Percentiles rank a stretch among this genome's conserved stretches.
Evolutionary conservation across 257 asterid genomes (phyloP).

Genomic region (Nicotiana paniculata): DNA sequence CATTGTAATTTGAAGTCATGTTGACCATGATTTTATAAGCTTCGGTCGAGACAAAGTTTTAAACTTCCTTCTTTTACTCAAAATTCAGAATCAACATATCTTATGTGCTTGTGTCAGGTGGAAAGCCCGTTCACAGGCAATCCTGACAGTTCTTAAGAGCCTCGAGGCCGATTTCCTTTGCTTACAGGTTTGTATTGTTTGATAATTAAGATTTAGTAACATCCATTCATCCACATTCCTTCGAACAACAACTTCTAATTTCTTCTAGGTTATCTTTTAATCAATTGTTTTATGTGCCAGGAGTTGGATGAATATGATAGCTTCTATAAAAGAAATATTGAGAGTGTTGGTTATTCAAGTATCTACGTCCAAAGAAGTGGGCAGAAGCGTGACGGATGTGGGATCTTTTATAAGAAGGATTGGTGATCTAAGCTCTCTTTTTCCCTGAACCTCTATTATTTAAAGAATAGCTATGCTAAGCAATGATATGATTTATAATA

Average conservation of each 20-base stretch:
- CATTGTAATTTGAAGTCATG: not conserved
- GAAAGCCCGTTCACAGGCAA: constrained; percentile 85
- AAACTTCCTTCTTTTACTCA: not conserved
- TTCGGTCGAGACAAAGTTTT: not conserved
- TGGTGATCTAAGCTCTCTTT: constrained; percentile 35
- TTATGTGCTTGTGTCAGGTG: constrained; percentile 44
- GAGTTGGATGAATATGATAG: constrained; percentile 87
- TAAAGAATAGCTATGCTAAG: not conserved
- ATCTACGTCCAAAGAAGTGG: constrained; percentile 77
- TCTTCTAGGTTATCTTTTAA: not conserved
- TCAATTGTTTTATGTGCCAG: constrained; percentile 28
- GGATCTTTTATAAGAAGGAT: constrained; percentile 63
- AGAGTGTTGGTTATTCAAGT: constrained; percentile 76
- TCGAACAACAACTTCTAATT: not conserved
- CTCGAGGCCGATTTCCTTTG: constrained; percentile 80
- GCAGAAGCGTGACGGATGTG: constrained; percentile 90
- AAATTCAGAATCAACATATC: not conserved
- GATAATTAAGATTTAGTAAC: not conserved
- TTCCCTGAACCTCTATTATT: not conserved
- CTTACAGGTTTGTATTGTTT: constrained; percentile 53
- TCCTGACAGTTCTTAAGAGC: constrained; percentile 56
- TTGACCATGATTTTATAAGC: not conserved
- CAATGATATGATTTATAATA: not conserved
- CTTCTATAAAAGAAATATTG: constrained; percentile 72
- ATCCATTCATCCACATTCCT: not conserved